Conservation (phyloP, 2,329 filamentous ascomycete genomes). For the Myriosclerotinia curreyana region DNA sequence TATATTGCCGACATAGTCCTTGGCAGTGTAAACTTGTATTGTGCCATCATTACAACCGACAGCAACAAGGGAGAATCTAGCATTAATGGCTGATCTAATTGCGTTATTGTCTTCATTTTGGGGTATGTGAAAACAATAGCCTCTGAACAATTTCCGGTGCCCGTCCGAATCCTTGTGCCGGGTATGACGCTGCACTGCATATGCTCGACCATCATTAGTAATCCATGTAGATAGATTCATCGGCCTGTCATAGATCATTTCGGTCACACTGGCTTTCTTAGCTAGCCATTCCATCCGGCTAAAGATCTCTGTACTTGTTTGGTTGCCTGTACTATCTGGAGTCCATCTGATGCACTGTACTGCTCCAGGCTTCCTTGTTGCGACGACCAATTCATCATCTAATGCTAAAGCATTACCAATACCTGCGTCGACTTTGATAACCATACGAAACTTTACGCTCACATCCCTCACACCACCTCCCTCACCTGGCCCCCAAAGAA, state of each 20-base stretch:
- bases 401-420: conserved; percentile 84
- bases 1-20: conserved; percentile 91
- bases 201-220: conserved; percentile 80
- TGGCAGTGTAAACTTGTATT: conserved; percentile 85
- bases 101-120: conserved; percentile 58
- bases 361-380: conserved; percentile 87
- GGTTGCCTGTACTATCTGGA: conserved; percentile 73
- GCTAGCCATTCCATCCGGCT: conserved; percentile 83
- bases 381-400: conserved; percentile 88
- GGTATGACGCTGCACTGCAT: conserved; percentile 75
- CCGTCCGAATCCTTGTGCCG: conserved; percentile 47
- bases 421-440: conserved; percentile 95
- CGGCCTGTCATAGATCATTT: conserved; percentile 91
- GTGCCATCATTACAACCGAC: conserved; percentile 77
- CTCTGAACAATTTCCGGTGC: conserved; percentile 70
- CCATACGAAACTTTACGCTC: conserved; percentile 90
- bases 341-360: conserved; percentile 96
- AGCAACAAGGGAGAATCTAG: conserved; percentile 88
- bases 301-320: conserved; percentile 87
- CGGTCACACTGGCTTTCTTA: conserved; percentile 70
- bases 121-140: conserved; percentile 85
- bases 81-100: conserved; percentile 79
- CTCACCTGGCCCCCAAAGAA: conserved; percentile 75
- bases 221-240: conserved; percentile 97
- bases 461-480: conserved; percentile 79